Conservation (phyloP, 306 rosid species). For the Mucuna pruriens region DNA sequence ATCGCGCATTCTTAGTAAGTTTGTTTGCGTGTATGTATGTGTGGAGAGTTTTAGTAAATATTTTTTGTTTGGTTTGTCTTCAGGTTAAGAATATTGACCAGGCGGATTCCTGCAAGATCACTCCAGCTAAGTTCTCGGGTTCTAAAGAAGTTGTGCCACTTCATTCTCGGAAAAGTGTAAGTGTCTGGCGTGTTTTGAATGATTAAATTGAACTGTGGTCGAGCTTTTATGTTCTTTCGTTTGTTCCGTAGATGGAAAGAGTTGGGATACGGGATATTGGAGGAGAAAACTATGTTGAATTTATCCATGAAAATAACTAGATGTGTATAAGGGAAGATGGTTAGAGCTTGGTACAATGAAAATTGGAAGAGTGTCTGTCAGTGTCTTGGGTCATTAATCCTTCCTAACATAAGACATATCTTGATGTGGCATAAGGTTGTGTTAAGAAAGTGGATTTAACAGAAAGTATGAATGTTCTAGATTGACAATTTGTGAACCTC, state of each 20-base stretch:
- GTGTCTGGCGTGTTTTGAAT: not conserved
- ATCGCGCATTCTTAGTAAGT: not conserved
- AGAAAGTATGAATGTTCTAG: not conserved
- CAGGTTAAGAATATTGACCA: conserved; percentile 80
- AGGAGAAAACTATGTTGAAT: not conserved
- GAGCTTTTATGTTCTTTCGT: not conserved
- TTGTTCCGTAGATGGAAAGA: not conserved
- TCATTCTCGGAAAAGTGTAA: conserved; percentile 65
- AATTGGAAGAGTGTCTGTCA: not conserved
- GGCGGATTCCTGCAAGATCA: conserved; percentile 87
- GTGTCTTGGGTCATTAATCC: conserved; percentile 8
- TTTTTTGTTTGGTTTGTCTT: not conserved
- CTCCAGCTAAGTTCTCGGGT: conserved; percentile 91
- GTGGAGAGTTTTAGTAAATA: not conserved
- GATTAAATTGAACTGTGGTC: not conserved
- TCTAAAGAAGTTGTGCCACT: conserved; percentile 89
- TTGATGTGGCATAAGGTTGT: not conserved
- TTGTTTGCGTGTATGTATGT: not conserved
- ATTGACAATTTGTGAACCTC: not conserved
- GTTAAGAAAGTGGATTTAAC: not conserved
- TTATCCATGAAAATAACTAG: not conserved
- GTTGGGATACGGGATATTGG: not conserved
- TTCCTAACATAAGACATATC: not conserved
- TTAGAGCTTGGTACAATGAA: not conserved
- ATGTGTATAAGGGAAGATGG: not conserved